A percentile compares a stretch with the other conserved stretches of the same genome.
phyloP scores from a whole-genome alignment of 768 basidiomycete genomes.

The Sutorius australiensis region DNA sequence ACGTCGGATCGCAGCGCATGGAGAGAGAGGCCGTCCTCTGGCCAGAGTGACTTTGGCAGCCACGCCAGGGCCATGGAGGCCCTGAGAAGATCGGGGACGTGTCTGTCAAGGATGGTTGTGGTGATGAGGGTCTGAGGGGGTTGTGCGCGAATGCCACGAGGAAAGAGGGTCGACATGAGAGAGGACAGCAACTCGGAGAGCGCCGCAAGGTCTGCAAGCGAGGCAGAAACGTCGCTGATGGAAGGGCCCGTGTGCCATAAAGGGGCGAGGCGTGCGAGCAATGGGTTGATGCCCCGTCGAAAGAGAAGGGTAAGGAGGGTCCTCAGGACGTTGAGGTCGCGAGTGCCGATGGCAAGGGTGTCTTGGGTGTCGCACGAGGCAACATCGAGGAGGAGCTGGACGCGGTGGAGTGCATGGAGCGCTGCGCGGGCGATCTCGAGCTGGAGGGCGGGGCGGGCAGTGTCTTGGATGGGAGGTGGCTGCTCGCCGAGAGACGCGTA shows the following conservation, averaged over 20 bases:
- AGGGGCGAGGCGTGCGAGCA: slow-evolving; percentile 42
- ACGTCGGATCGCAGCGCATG: slow-evolving; percentile 49
- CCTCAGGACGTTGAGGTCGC: slow-evolving; percentile 60
- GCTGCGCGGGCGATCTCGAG: slow-evolving; percentile 54
- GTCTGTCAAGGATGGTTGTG: slow-evolving; percentile 53
- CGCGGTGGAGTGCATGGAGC: slow-evolving; percentile 43
- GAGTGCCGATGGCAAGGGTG: slow-evolving; percentile 48
- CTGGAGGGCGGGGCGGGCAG: slow-evolving; percentile 42
- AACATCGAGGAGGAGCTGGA: slow-evolving; percentile 42
- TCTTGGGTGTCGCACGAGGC: background rate
- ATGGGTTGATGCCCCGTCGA: slow-evolving; percentile 64
- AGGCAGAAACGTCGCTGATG: slow-evolving; percentile 27
- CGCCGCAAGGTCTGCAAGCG: slow-evolving; percentile 39
- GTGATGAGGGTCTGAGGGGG: slow-evolving; percentile 57
- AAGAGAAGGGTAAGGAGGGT: slow-evolving; percentile 66
- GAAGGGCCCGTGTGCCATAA: slow-evolving; percentile 34
- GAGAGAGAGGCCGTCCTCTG: slow-evolving; percentile 36
- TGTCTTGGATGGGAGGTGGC: slow-evolving; percentile 2
- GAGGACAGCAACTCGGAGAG: slow-evolving; percentile 43
- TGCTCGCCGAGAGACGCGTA: slow-evolving; percentile 13
- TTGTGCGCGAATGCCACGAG: slow-evolving; percentile 43
- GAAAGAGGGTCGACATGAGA: slow-evolving; percentile 51
- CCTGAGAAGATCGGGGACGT: slow-evolving; percentile 55
- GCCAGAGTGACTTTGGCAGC: slow-evolving; percentile 54
- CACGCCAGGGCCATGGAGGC: slow-evolving; percentile 67